A percentile compares a stretch with the other conserved stretches of the same genome.
phyloP scores from a whole-genome alignment of 441 rosid species.

The Eutrema salsugineum region DNA sequence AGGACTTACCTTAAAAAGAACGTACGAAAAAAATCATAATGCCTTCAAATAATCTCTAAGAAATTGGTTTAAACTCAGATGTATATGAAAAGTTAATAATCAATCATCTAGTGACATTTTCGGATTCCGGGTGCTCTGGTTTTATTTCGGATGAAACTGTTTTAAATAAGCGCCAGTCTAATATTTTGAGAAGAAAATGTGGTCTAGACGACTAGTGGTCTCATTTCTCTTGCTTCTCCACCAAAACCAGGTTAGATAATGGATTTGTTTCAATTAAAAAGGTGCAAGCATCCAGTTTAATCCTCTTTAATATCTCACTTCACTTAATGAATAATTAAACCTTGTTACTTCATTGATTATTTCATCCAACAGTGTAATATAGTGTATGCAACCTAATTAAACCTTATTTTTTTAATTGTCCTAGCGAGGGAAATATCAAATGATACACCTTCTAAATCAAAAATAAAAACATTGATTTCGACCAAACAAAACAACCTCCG shows the following conservation, averaged over 20 bases:
- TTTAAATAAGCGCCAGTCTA: too few species aligned
- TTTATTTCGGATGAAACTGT: too few species aligned
- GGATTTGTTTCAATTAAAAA: not conserved
- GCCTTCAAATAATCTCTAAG: not conserved
- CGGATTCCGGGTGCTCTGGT: too few species aligned
- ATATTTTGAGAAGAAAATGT: too few species aligned
- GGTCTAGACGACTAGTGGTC: too few species aligned
- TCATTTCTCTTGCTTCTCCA: too few species aligned
- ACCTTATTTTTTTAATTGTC: not conserved
- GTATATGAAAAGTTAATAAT: too few species aligned
- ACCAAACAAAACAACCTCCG: not conserved
- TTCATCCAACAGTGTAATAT: not conserved
- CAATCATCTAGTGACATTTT: too few species aligned
- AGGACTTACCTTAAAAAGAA: conserved; percentile 5
- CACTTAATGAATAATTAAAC: not conserved
- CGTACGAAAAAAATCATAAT: conserved; percentile 16
- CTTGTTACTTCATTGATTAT: not conserved
- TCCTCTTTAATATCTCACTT: not conserved
- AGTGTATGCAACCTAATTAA: not conserved
- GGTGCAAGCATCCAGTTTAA: not conserved
- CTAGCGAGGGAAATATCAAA: not conserved
- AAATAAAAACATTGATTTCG: not conserved
- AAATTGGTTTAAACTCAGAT: not conserved
- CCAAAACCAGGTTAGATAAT: too few species aligned
- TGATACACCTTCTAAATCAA: not conserved